These are phyloP conservation scores for Ophiocordyceps australis DNA, from an alignment of 2,329 filamentous ascomycete species.

Conservation along the genomic window DNA sequence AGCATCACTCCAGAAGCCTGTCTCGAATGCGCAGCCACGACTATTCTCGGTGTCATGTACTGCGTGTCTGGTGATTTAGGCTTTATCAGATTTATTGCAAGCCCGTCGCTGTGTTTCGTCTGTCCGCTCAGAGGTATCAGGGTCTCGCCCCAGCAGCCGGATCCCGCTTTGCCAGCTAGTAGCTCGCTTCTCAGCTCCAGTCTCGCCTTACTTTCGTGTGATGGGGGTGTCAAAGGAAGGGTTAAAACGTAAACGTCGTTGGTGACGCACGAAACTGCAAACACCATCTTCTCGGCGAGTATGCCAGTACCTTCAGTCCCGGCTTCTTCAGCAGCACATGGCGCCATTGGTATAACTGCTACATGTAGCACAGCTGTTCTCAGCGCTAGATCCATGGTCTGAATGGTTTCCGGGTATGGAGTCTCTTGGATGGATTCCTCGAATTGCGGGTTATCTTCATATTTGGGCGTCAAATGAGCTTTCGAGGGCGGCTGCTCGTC, in stretches of 20 bases:
- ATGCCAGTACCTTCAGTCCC: conserved; percentile 24
- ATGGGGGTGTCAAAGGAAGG: conserved; percentile 42
- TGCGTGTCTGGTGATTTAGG: conserved; percentile 20
- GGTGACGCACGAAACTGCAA: conserved; percentile 39
- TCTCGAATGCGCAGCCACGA: conserved; percentile 41
- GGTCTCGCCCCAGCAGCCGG: conserved; percentile 44
- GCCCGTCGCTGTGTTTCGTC: conserved; percentile 29
- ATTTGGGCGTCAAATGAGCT: conserved; percentile 11
- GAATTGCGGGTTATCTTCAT: conserved; percentile 38
- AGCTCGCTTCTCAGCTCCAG: conserved; percentile 31
- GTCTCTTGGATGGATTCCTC: conserved; percentile 30
- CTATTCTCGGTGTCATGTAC: conserved; percentile 18
- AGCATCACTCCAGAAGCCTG: conserved; percentile 40
- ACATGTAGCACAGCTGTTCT: conserved; percentile 36
- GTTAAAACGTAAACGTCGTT: conserved; percentile 38
- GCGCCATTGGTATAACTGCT: conserved; percentile 33
- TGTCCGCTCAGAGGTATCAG: conserved; percentile 35
- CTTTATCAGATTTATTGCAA: conserved; percentile 34
- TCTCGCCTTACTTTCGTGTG: conserved; percentile 37
- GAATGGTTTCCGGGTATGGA: conserved; percentile 34
- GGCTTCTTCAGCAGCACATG: conserved; percentile 25
- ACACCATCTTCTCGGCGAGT: conserved; percentile 39
- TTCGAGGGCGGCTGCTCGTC: conserved; percentile 28
- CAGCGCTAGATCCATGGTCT: conserved; percentile 42
- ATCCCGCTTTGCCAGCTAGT: conserved; percentile 34